These are phyloP conservation scores for Botrytis fabae DNA, from an alignment of 2,329 filamentous ascomycete genomes.

Conservation along the genomic window DNA sequence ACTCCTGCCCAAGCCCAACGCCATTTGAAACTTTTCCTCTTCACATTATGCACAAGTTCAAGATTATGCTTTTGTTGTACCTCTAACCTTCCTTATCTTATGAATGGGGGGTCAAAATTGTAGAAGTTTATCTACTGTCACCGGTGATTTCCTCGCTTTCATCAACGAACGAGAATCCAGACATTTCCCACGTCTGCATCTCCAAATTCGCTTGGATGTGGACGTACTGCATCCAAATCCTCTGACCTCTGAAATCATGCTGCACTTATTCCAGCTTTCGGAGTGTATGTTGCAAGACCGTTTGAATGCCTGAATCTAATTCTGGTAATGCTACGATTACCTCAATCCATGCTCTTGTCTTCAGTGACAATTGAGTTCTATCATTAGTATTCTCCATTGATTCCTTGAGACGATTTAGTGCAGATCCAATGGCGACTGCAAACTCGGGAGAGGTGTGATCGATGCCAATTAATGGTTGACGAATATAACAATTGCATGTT, in stretches of 20 bases:
- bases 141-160: neutral
- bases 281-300: constrained; percentile 54
- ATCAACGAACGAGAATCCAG: neutral
- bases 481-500: constrained; percentile 70
- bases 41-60: constrained; percentile 8
- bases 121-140: neutral
- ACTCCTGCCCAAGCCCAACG: constrained; percentile 7
- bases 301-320: constrained; percentile 57
- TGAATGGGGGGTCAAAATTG: neutral
- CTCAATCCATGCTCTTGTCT: constrained; percentile 56
- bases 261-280: constrained; percentile 33
- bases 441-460: constrained; percentile 66
- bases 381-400: constrained; percentile 48
- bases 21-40: neutral
- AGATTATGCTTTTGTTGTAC: neutral
- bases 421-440: constrained; percentile 66
- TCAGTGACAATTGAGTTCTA: constrained; percentile 48
- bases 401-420: constrained; percentile 62
- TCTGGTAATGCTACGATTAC: constrained; percentile 50
- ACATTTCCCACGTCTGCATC: neutral
- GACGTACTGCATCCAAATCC: neutral
- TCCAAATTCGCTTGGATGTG: neutral
- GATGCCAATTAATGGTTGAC: constrained; percentile 67
- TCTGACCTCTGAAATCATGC: neutral
- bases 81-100: neutral